Conservation (phyloP, 495 filamentous ascomycete genomes). For the Hyaloscypha bicolor region DNA sequence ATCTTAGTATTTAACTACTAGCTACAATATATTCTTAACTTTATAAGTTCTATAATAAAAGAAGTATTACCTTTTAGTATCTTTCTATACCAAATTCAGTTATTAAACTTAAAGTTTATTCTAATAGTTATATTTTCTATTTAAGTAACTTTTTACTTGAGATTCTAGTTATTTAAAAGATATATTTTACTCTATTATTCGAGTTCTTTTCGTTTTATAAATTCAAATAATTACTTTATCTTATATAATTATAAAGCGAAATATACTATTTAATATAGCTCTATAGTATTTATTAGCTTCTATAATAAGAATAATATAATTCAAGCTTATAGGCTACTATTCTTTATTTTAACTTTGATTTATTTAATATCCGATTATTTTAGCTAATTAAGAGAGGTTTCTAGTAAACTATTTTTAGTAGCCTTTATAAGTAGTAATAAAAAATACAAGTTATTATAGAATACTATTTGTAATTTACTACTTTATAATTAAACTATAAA, state of each 20-base stretch:
- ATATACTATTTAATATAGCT: not conserved
- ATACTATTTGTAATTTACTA: not conserved
- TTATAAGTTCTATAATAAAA: not conserved
- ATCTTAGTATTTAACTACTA: not conserved
- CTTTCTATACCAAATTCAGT: not conserved
- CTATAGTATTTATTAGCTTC: not conserved
- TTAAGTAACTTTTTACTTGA: constrained; percentile 1
- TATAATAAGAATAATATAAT: not conserved
- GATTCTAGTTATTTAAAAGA: not conserved
- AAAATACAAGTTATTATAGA: not conserved
- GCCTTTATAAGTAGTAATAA: not conserved
- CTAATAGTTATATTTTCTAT: not conserved
- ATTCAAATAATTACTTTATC: not conserved
- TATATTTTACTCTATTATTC: not conserved
- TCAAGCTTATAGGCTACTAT: not conserved
- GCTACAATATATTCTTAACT: not conserved
- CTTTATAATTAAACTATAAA: not conserved
- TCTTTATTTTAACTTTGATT: not conserved
- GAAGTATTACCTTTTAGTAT: not conserved
- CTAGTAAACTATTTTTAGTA: constrained; percentile 2
- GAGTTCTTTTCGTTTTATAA: not conserved
- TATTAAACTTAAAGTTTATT: not conserved
- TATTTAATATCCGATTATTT: constrained; percentile 1
- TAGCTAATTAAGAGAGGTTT: not conserved
- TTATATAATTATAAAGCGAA: not conserved